These are phyloP conservation scores for Panicum virgatum DNA, from an alignment of 202 grass and related monocot species.

Conservation along the genomic window DNA sequence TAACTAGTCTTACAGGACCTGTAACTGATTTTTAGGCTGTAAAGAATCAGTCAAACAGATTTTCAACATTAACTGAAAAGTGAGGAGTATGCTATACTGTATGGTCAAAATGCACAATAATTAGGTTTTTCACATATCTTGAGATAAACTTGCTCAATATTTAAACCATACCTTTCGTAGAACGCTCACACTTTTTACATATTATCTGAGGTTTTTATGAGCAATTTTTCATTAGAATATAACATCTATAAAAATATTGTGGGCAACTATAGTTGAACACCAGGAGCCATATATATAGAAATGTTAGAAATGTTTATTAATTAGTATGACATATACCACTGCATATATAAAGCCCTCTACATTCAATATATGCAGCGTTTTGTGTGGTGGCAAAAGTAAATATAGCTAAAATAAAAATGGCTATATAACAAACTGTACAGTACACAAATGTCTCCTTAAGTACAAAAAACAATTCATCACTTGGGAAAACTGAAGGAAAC, in stretches of 20 bases:
- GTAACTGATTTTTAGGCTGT: conserved; percentile 25
- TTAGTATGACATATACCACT: background rate
- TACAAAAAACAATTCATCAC: background rate
- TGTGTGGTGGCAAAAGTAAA: background rate
- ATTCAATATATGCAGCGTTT: background rate
- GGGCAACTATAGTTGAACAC: background rate
- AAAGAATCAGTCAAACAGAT: background rate
- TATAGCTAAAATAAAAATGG: background rate
- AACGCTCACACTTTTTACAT: background rate
- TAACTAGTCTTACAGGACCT: conserved; percentile 8
- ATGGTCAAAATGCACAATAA: background rate
- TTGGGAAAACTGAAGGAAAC: background rate
- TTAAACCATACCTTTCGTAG: conserved; percentile 70
- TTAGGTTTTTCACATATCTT: background rate
- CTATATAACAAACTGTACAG: background rate
- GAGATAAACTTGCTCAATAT: conserved; percentile 21
- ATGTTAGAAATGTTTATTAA: background rate
- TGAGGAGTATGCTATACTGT: conserved; percentile 6
- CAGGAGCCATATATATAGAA: background rate
- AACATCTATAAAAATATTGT: background rate
- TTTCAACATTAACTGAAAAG: conserved; percentile 13
- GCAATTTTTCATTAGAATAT: background rate
- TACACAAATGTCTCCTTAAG: background rate
- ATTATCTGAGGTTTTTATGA: background rate
- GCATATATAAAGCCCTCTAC: background rate